Conservation (phyloP, 108 stramenopile species). For the Parietichytrium sp. region DNA sequence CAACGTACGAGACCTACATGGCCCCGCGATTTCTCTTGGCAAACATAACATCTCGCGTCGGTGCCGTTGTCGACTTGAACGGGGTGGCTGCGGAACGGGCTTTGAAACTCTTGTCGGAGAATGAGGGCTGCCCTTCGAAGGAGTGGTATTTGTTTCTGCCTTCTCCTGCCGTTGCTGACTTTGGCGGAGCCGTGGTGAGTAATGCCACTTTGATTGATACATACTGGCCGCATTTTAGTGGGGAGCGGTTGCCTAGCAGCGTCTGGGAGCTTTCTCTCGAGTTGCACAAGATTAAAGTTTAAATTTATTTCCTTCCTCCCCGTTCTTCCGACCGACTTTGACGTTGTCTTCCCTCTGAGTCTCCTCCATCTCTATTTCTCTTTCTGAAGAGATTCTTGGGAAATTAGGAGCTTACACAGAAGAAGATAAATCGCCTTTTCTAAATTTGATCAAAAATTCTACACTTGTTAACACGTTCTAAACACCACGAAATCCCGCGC, state of each 20-base stretch:
- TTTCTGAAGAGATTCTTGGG: too few species aligned
- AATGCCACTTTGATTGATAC: background rate
- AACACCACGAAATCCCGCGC: too few species aligned
- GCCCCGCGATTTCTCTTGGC: conserved; percentile 5
- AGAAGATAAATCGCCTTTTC: too few species aligned
- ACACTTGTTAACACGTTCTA: too few species aligned
- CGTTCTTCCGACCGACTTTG: too few species aligned
- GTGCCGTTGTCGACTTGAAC: background rate
- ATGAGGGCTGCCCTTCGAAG: background rate
- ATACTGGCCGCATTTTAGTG: conserved; percentile 2
- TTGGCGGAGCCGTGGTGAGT: background rate
- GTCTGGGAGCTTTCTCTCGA: background rate
- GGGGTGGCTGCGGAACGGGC: background rate
- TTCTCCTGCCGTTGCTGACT: background rate
- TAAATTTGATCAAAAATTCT: too few species aligned
- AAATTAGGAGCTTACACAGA: too few species aligned
- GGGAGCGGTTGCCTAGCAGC: background rate
- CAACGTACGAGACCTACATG: conserved; percentile 32
- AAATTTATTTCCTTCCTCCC: too few species aligned
- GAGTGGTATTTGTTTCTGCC: conserved; percentile 15
- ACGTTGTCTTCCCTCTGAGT: too few species aligned
- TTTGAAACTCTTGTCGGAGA: background rate
- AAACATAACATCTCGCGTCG: background rate
- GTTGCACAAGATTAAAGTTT: background rate
- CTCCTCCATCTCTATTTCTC: too few species aligned